Base-by-base conservation (phyloP, 495 filamentous ascomycete species). In the Podospora sp. region DNA sequence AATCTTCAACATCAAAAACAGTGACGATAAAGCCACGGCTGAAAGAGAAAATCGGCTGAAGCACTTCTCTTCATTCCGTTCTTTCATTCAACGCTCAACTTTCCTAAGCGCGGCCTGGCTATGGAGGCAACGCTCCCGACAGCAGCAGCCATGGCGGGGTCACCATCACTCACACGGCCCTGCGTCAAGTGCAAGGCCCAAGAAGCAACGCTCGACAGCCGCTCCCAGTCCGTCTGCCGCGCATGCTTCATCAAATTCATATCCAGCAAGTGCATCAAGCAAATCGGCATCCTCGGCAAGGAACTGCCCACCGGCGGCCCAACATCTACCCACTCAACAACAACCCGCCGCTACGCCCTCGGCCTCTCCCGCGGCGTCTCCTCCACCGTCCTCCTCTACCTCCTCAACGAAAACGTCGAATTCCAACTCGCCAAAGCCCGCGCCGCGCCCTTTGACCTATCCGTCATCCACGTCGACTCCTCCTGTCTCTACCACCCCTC, bases 351-450 rank as follows among this genome's bases (percentile, higher is more conserved):
- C 59, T 82, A 96, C 26, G 81, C 97, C 2, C 78, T 98, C 16
- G 91, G 92, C 0, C 71, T 97, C 4, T 97, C 93, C 1, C 88
- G 92, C 68, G 95, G 96, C 0, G 81, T 91, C 2, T 95, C 90
- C 9, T 97, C 94, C 0, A 83, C 88, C n/a, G 83, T 86, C 8
- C 80, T 99, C 24, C 77, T 98, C 29, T 85, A 93, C 72, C 82
- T 97, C 20, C 79, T 98, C 20, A 84, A 91, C 71, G 72, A 82
- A 49, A 91, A 92, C 71, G 76, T 92, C 40, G 78, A 86, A 67
- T 79, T 75, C 33, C 89, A 91, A 76, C 79, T 81, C 3, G 74
- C 81, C 29, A 84, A 84, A 56, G 79, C 81, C 65, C 80, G 83
- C 22, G 79, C 85, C 36, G 80, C 84, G 18, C 85, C 88, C 2